phyloP scores from a whole-genome alignment of 768 basidiomycete genomes.

The Lentinula raphanica region DNA sequence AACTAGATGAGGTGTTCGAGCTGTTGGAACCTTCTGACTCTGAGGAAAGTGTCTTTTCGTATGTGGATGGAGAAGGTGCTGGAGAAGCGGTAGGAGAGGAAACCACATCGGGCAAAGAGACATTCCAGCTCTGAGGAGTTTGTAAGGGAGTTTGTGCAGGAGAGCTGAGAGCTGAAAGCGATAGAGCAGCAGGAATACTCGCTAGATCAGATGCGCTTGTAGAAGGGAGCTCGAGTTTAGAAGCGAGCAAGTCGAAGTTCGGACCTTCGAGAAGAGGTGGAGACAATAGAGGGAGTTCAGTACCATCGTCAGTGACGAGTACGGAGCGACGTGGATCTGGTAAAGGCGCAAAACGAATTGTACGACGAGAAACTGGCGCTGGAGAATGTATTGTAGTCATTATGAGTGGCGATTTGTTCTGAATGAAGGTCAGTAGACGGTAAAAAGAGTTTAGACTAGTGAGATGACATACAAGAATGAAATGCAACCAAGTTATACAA shows the following conservation, averaged over 20 bases:
- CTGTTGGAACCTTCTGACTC: conserved; percentile 1
- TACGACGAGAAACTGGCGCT: not conserved
- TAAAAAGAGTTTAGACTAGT: not conserved
- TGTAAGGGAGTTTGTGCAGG: conserved; percentile 1
- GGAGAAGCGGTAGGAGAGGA: not conserved
- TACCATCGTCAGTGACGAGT: conserved; percentile 35
- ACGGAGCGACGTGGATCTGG: conserved; percentile 66
- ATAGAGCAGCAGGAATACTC: conserved; percentile 4
- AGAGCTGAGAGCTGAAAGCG: not conserved
- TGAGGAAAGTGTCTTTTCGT: not conserved
- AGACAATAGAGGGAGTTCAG: conserved; percentile 29
- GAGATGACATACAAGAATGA: not conserved
- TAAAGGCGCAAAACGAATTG: conserved; percentile 75
- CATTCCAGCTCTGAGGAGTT: not conserved
- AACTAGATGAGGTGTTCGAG: not conserved
- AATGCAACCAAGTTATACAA: not conserved
- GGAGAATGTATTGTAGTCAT: not conserved
- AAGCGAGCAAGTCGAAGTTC: not conserved
- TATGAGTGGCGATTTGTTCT: not conserved
- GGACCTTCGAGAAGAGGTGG: not conserved
- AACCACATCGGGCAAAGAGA: not conserved
- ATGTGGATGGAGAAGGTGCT: not conserved
- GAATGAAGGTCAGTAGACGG: not conserved
- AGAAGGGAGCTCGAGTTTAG: not conserved
- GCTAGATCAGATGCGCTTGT: not conserved